These are phyloP conservation scores for Chaetomidium leptoderma DNA, from an alignment of 495 filamentous ascomycete genomes.

Conservation along the genomic window DNA sequence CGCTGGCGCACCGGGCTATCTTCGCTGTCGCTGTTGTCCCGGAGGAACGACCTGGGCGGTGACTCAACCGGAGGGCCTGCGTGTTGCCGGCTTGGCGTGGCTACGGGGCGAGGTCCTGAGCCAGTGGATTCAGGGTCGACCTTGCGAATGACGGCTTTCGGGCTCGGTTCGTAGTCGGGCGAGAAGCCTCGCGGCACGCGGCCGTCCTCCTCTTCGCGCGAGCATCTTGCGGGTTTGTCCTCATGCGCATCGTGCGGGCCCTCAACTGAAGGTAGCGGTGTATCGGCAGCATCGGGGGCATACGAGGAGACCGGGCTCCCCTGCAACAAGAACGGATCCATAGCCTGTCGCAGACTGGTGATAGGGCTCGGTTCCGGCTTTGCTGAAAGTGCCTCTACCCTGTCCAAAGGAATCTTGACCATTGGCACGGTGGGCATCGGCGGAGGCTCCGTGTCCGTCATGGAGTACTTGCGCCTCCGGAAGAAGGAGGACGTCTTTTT, in stretches of 20 bases:
- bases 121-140: constrained; percentile 35
- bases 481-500: constrained; percentile 95
- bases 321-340: constrained; percentile 79
- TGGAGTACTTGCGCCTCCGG: constrained; percentile 82
- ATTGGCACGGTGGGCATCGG: constrained; percentile 31
- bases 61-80: constrained; percentile 15
- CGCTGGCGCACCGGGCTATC: constrained; percentile 28
- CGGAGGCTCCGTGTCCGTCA: constrained; percentile 49
- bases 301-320: constrained; percentile 26
- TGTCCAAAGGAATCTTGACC: constrained; percentile 31
- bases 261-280: constrained; percentile 16
- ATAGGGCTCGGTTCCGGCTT: constrained; percentile 61
- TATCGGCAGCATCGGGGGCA: constrained; percentile 21
- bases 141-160: constrained; percentile 55
- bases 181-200: constrained; percentile 52
- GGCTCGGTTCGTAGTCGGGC: constrained; percentile 59
- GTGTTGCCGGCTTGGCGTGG: constrained; percentile 23
- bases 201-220: constrained; percentile 25
- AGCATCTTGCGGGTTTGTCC: not conserved
- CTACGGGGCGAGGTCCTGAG: constrained; percentile 15
- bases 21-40: constrained; percentile 40
- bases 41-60: constrained; percentile 35
- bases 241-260: not conserved
- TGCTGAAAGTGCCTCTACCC: constrained; percentile 24
- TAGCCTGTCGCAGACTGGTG: constrained; percentile 80